These are phyloP conservation scores for Cucumis hystrix DNA, from an alignment of 306 rosid species.

Conservation along the genomic window DNA sequence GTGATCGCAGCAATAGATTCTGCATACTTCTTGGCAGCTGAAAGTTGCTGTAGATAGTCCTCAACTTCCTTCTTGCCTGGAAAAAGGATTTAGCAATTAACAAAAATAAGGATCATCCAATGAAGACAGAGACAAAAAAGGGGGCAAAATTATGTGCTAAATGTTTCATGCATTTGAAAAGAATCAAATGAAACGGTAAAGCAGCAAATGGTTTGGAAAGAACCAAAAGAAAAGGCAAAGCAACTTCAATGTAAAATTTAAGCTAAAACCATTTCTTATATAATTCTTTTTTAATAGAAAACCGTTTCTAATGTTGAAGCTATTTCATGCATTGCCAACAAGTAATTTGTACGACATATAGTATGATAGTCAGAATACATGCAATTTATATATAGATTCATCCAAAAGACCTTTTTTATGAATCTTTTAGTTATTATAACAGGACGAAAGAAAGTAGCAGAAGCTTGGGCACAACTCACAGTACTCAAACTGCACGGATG, in stretches of 20 bases:
- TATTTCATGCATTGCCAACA: neutral
- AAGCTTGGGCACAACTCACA: constrained; percentile 29
- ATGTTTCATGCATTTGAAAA: neutral
- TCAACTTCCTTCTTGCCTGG: constrained; percentile 58
- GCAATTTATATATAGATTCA: neutral
- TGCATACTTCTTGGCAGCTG: constrained; percentile 43
- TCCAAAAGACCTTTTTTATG: neutral
- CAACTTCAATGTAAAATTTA: neutral
- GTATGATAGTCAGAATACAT: neutral
- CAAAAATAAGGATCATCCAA: neutral
- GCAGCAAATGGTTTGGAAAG: neutral
- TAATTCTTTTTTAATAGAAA: neutral
- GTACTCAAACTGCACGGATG: constrained; percentile 35
- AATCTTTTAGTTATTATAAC: neutral
- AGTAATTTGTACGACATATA: neutral
- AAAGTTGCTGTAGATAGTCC: constrained; percentile 37
- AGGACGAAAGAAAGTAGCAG: neutral
- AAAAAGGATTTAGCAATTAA: constrained; percentile 3
- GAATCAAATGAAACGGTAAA: neutral
- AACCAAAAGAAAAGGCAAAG: neutral
- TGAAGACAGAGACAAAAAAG: neutral
- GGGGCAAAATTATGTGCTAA: neutral
- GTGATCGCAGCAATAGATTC: constrained; percentile 67
- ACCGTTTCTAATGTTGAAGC: neutral
- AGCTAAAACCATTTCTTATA: neutral